Conservation (phyloP, 2,329 filamentous ascomycete species). For the Aspergillus hiratsukae region DNA sequence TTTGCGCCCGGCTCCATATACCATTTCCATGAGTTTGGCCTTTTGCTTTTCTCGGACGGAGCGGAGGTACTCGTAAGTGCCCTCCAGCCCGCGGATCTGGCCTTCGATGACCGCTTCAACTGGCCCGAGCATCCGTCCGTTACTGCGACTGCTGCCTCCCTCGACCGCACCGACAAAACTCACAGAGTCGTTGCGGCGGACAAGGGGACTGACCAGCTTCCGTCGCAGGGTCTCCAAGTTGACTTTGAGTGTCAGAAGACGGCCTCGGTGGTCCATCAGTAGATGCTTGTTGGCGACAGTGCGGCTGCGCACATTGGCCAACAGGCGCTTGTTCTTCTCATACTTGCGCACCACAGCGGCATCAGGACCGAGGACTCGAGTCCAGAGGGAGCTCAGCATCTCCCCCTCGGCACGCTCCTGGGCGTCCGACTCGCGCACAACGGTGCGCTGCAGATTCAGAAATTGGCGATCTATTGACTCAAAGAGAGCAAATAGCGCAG, state of each 20-base stretch:
- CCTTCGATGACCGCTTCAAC: constrained; percentile 60
- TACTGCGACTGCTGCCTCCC: constrained; percentile 17
- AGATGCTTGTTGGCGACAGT: constrained; percentile 85
- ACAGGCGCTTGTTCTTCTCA: constrained; percentile 78
- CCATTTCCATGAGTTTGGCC: constrained; percentile 72
- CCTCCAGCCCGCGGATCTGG: constrained; percentile 77
- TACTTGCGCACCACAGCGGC: constrained; percentile 77
- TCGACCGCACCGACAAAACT: constrained; percentile 31
- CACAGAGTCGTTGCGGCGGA: constrained; percentile 60
- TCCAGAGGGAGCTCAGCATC: constrained; percentile 80
- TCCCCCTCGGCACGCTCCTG: constrained; percentile 80
- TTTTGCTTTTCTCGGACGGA: constrained; percentile 74
- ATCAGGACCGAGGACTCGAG: constrained; percentile 72
- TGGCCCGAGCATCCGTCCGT: constrained; percentile 57
- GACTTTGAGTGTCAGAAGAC: constrained; percentile 76
- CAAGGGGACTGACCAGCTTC: constrained; percentile 79
- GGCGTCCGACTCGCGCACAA: constrained; percentile 74
- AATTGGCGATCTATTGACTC: constrained; percentile 89
- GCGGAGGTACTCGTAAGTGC: constrained; percentile 73
- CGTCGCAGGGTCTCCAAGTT: constrained; percentile 79
- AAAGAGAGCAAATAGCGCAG: constrained; percentile 81
- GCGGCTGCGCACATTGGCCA: constrained; percentile 72
- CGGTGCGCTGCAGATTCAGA: constrained; percentile 77
- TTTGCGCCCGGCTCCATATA: constrained; percentile 56
- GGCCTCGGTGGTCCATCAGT: constrained; percentile 79